A percentile compares a stretch with the other conserved stretches of the same genome.
These are phyloP conservation scores for Protomyces lactucae-debilis DNA, from an alignment of 1,139 yeast genomes.

Conservation along the genomic window DNA sequence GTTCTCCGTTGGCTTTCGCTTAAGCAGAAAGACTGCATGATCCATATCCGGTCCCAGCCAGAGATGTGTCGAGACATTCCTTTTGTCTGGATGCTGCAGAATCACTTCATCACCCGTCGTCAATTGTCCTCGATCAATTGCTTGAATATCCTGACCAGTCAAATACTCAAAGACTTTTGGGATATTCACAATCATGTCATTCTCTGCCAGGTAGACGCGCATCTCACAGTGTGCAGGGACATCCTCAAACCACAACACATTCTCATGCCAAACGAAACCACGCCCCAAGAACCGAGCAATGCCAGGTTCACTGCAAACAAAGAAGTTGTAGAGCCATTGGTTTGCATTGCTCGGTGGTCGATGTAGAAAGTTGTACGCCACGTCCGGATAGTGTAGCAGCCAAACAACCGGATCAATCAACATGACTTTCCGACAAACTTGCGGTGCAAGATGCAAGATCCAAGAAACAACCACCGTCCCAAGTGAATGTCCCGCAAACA, in stretches of 20 bases:
- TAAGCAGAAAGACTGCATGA: constrained; percentile 17
- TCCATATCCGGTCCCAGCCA: constrained; percentile 25
- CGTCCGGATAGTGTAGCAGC: constrained; percentile 25
- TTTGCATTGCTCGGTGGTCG: constrained; percentile 26
- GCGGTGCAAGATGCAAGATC: constrained; percentile 20
- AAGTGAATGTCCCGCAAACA: constrained; percentile 22
- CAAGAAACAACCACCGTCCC: constrained; percentile 25
- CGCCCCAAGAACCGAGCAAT: constrained; percentile 27
- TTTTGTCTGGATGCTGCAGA: background rate
- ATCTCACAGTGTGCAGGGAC: constrained; percentile 5
- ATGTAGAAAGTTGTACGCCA: constrained; percentile 27
- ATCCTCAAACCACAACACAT: constrained; percentile 24
- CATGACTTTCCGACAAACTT: constrained; percentile 10
- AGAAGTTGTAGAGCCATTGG: constrained; percentile 26
- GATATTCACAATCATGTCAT: constrained; percentile 25
- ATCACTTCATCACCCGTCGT: constrained; percentile 10
- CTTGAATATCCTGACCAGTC: constrained; percentile 3
- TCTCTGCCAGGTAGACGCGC: constrained; percentile 24
- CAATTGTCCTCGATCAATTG: background rate
- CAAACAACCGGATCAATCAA: constrained; percentile 25
- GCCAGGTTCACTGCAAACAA: constrained; percentile 26
- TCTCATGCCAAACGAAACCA: constrained; percentile 28
- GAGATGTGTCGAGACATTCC: constrained; percentile 8
- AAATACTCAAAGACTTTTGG: constrained; percentile 22
- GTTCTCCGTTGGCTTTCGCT: constrained; percentile 1